Percentiles rank a stretch among this genome's conserved stretches.
These are phyloP conservation scores for Rhinocladiella similis DNA, from an alignment of 2,329 filamentous ascomycete genomes.

Conservation along the genomic window DNA sequence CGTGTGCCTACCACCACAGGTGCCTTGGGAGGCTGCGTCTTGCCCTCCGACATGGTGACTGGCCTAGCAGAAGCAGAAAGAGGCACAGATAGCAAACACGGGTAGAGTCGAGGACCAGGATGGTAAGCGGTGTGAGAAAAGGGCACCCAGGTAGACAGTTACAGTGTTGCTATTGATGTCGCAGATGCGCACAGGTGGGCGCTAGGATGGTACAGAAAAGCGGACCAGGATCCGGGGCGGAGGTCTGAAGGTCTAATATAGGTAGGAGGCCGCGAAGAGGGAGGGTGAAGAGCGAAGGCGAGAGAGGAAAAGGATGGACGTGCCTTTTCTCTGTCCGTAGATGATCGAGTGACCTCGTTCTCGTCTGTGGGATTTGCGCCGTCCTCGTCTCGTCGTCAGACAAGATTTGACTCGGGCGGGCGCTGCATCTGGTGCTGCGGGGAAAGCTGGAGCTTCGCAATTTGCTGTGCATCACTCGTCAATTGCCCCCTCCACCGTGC, in stretches of 20 bases:
- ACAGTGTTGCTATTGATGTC: too few relatives aligned
- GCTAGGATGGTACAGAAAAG: conserved; percentile 1
- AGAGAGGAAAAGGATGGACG: neutral
- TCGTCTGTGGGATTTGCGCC: neutral
- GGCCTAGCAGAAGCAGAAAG: neutral
- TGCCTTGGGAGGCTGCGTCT: conserved; percentile 35
- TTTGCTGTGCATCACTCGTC: neutral
- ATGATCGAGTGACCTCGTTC: neutral
- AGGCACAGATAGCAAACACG: neutral
- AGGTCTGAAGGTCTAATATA: conserved; percentile 19
- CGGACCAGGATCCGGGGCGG: conserved; percentile 11
- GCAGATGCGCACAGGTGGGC: neutral
- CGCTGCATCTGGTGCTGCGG: conserved; percentile 2
- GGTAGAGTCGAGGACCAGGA: neutral
- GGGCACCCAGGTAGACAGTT: too few relatives aligned
- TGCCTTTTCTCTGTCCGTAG: neutral
- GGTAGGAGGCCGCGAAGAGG: neutral
- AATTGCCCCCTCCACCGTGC: conserved; percentile 1
- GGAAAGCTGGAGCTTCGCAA: conserved; percentile 11
- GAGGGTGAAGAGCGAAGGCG: neutral
- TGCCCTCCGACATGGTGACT: conserved; percentile 39
- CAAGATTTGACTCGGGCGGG: conserved; percentile 7
- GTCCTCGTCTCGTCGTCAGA: neutral
- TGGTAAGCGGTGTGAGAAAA: neutral
- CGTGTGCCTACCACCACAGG: conserved; percentile 40